Evolutionary conservation across 768 basidiomycete species (phyloP).

Genomic region (Tulasnella sp.): DNA sequence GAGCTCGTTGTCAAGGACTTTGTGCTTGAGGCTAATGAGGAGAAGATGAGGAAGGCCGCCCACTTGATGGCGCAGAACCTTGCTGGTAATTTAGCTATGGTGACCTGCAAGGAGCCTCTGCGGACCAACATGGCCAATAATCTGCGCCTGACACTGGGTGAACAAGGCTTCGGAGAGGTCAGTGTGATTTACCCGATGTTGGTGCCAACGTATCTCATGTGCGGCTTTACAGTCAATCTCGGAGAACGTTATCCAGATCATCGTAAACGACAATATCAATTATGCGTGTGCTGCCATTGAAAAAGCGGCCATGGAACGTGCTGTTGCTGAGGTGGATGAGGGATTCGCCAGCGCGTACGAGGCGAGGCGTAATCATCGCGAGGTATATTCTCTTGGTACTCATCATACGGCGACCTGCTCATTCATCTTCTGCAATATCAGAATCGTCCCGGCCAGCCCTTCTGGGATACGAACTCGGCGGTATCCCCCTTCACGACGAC

Average conservation of each 20-base stretch:
- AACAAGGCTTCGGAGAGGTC: constrained; percentile 86
- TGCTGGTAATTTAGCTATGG: constrained; percentile 89
- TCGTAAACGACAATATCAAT: constrained; percentile 89
- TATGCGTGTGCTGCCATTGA: constrained; percentile 90
- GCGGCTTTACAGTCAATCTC: constrained; percentile 48
- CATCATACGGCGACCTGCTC: neutral
- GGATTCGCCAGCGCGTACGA: constrained; percentile 75
- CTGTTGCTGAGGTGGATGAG: constrained; percentile 86
- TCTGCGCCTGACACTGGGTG: constrained; percentile 68
- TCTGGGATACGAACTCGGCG: constrained; percentile 79
- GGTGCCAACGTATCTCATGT: neutral
- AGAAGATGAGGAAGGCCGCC: constrained; percentile 81
- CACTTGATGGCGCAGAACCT: constrained; percentile 96
- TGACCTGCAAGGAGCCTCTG: constrained; percentile 96
- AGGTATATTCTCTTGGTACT: constrained; percentile 37
- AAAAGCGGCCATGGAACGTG: constrained; percentile 95
- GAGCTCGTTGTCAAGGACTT: constrained; percentile 96
- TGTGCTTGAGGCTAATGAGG: constrained; percentile 82
- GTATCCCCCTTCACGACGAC: constrained; percentile 56
- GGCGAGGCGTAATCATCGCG: constrained; percentile 72
- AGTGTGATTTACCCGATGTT: constrained; percentile 14
- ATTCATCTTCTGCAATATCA: constrained; percentile 25
- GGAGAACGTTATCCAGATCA: constrained; percentile 61
- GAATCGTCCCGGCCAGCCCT: constrained; percentile 60
- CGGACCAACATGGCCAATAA: constrained; percentile 85